Evolutionary conservation across 1,284 basidiomycete species (phyloP).

Genomic region (Papiliotrema nemorosa): DNA sequence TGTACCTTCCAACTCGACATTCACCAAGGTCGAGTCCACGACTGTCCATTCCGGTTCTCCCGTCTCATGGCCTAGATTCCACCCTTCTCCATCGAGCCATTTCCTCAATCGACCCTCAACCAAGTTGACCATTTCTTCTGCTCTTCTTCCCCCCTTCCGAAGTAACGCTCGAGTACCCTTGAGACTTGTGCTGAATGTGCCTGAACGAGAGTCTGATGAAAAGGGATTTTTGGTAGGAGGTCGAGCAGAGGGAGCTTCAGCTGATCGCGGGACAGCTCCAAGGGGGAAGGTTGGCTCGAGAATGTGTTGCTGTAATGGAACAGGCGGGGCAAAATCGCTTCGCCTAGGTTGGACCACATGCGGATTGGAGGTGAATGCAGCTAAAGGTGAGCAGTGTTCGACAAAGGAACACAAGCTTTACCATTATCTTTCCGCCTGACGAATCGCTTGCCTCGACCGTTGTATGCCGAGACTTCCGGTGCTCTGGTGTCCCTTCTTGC

Average conservation of each 20-base stretch:
- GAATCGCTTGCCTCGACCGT: constrained; percentile 39
- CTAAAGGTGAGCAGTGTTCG: constrained; percentile 14
- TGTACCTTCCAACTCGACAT: constrained; percentile 3
- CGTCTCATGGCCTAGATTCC: constrained; percentile 6
- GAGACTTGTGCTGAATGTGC: constrained; percentile 41
- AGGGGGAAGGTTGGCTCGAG: constrained; percentile 31
- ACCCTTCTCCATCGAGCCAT: constrained; percentile 37
- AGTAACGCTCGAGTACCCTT: constrained; percentile 44
- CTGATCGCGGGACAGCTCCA: constrained; percentile 23
- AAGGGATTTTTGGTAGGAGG: constrained; percentile 19
- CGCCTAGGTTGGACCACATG: constrained; percentile 34
- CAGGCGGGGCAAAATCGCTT: constrained; percentile 36
- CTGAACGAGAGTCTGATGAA: constrained; percentile 26
- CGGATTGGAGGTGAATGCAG: constrained; percentile 42
- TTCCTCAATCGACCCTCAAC: constrained; percentile 34
- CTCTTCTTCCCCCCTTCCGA: constrained; percentile 35
- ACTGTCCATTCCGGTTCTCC: constrained; percentile 23
- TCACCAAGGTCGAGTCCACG: constrained; percentile 29
- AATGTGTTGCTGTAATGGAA: constrained; percentile 37
- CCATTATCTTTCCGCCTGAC: constrained; percentile 45
- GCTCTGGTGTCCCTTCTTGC: constrained; percentile 27
- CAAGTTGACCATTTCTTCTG: constrained; percentile 34
- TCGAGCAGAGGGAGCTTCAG: constrained; percentile 15
- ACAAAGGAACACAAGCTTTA: constrained; percentile 7
- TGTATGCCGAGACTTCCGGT: constrained; percentile 7